A percentile compares a stretch with the other conserved stretches of the same genome.
These are phyloP conservation scores for Calonectria crousiana DNA, from an alignment of 2,329 filamentous ascomycete species.

Conservation along the genomic window DNA sequence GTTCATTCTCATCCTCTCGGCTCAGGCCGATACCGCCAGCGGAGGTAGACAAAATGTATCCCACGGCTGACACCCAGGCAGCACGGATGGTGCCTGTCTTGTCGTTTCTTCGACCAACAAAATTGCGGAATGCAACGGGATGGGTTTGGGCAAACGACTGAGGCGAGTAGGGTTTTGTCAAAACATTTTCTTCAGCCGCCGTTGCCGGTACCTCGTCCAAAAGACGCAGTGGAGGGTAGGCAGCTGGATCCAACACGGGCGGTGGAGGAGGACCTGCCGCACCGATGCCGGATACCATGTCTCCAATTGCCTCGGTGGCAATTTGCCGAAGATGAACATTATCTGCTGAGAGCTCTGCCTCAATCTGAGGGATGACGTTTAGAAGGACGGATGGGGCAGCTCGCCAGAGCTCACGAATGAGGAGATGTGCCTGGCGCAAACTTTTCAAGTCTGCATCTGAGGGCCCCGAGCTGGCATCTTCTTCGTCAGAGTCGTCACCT, in stretches of 20 bases:
- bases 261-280: slow-evolving; percentile 86
- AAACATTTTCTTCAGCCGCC: slow-evolving; percentile 67
- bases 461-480: slow-evolving; percentile 70
- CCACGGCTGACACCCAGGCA: slow-evolving; percentile 86
- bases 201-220: slow-evolving; percentile 64
- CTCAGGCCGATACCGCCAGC: slow-evolving; percentile 91
- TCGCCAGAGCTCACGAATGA: slow-evolving; percentile 94
- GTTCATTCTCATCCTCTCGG: slow-evolving; percentile 80
- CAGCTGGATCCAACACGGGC: slow-evolving; percentile 80
- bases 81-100: slow-evolving; percentile 86
- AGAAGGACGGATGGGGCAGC: slow-evolving; percentile 89
- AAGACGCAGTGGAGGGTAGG: slow-evolving; percentile 83
- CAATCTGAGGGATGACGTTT: slow-evolving; percentile 93
- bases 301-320: slow-evolving; percentile 93
- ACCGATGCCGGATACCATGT: slow-evolving; percentile 94
- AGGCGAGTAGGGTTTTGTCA: slow-evolving; percentile 86
- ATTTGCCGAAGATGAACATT: slow-evolving; percentile 87
- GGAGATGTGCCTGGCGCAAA: slow-evolving; percentile 86
- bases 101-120: slow-evolving; percentile 87
- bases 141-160: slow-evolving; percentile 92
- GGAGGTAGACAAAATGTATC: slow-evolving; percentile 89
- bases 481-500: slow-evolving; percentile 74
- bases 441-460: slow-evolving; percentile 89
- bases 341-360: slow-evolving; percentile 91
- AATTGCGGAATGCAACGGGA: slow-evolving; percentile 82